These are phyloP conservation scores for Hypoxylon sp. DNA, from an alignment of 2,329 filamentous ascomycete genomes.

Conservation along the genomic window DNA sequence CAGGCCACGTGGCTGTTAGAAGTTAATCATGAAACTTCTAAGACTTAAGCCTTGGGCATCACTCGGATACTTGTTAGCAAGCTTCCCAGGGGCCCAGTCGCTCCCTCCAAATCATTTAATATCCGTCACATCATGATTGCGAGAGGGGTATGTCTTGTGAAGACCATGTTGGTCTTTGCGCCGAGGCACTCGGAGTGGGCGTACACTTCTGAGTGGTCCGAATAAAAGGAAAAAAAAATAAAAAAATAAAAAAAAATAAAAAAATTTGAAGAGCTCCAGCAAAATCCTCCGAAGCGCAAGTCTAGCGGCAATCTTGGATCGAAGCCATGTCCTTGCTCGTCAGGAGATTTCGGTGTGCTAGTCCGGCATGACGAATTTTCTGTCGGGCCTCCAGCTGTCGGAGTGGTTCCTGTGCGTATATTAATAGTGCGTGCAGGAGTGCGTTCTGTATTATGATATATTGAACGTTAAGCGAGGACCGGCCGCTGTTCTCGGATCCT, in stretches of 20 bases:
- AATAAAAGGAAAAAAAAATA: neutral
- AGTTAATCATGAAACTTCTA: neutral
- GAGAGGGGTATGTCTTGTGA: conserved; percentile 4
- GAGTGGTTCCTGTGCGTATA: conserved; percentile 21
- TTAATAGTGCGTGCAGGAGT: conserved; percentile 19
- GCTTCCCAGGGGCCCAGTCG: conserved; percentile 14
- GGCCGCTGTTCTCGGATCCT: neutral
- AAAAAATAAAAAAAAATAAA: too few relatives aligned
- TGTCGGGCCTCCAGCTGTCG: conserved; percentile 13
- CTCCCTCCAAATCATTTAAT: conserved; percentile 3
- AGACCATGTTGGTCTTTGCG: conserved; percentile 9
- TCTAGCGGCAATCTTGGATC: neutral
- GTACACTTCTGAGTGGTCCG: neutral
- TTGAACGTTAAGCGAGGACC: conserved; percentile 11
- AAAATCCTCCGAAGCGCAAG: conserved; percentile 8
- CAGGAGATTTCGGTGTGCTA: conserved; percentile 18
- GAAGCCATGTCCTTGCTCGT: conserved; percentile 1
- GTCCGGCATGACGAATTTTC: conserved; percentile 7
- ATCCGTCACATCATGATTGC: conserved; percentile 11
- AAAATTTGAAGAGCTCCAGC: too few relatives aligned
- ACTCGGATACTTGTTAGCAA: conserved; percentile 14
- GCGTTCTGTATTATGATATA: conserved; percentile 39
- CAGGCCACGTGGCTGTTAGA: conserved; percentile 36
- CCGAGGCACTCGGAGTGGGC: neutral
- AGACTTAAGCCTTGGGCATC: conserved; percentile 9